Evolutionary conservation across 352 stramenopile species (phyloP).

Genomic region (Pythium phragmiticola): DNA sequence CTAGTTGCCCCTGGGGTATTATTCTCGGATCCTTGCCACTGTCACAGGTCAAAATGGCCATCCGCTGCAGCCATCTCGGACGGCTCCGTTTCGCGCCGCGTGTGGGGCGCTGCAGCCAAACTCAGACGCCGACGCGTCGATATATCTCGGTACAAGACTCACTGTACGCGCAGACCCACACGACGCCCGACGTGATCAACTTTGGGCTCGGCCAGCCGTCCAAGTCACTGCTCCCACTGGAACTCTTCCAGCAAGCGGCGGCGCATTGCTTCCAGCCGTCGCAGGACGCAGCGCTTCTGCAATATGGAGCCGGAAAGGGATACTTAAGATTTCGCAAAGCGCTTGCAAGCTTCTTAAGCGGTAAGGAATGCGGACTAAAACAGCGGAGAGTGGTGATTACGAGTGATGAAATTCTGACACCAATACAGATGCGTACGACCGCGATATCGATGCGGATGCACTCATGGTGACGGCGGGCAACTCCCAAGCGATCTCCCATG

Average conservation of each 20-base stretch:
- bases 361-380: slow-evolving; percentile 20
- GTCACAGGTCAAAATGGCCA: background rate
- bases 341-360: slow-evolving; percentile 57
- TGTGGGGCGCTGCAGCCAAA: background rate
- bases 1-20: background rate
- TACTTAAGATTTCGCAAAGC: slow-evolving; percentile 67
- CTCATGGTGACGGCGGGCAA: slow-evolving; percentile 91
- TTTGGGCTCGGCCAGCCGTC: slow-evolving; percentile 86
- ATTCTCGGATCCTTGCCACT: background rate
- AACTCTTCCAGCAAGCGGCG: slow-evolving; percentile 55
- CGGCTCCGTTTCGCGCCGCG: background rate
- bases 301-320: slow-evolving; percentile 75
- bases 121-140: background rate
- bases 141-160: slow-evolving; percentile 54
- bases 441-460: slow-evolving; percentile 38
- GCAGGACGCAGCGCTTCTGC: slow-evolving; percentile 61
- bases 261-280: slow-evolving; percentile 42
- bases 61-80: background rate
- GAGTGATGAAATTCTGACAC: background rate
- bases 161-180: slow-evolving; percentile 65
- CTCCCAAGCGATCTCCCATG: slow-evolving; percentile 89
- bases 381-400: background rate
- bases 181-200: slow-evolving; percentile 66
- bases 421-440: slow-evolving; percentile 24
- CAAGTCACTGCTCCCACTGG: slow-evolving; percentile 66